Percentiles rank a stretch among this genome's conserved stretches.
Conservation (phyloP, 768 basidiomycete species). For the Mycena kentingensis region DNA sequence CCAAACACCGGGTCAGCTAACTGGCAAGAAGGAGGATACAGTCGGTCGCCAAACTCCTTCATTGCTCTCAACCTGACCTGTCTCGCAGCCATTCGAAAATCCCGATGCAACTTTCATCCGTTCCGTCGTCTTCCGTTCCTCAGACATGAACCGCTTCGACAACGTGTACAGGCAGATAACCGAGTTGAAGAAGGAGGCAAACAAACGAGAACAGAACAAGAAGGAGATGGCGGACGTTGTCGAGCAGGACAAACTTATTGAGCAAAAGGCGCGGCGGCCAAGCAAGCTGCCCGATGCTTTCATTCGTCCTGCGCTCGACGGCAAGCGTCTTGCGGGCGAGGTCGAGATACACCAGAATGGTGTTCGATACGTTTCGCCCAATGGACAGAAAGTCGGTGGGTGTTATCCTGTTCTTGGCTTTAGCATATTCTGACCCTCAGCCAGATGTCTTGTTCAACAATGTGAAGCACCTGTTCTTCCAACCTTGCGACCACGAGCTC, state of each 20-base stretch:
- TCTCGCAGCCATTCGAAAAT: slow-evolving; percentile 85
- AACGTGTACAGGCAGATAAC: slow-evolving; percentile 89
- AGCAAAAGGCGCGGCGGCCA: slow-evolving; percentile 87
- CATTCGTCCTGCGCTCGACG: slow-evolving; percentile 90
- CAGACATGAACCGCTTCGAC: slow-evolving; percentile 88
- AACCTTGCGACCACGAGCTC: slow-evolving; percentile 95
- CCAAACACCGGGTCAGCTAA: slow-evolving; percentile 95
- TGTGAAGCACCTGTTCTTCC: slow-evolving; percentile 98
- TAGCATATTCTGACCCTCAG: background rate
- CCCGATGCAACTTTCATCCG: slow-evolving; percentile 96
- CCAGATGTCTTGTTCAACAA: slow-evolving; percentile 96
- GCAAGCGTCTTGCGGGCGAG: slow-evolving; percentile 94
- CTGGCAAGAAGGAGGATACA: slow-evolving; percentile 98
- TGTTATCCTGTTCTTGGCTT: slow-evolving; percentile 12
- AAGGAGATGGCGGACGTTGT: slow-evolving; percentile 98
- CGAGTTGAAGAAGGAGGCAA: slow-evolving; percentile 93
- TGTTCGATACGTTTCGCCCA: slow-evolving; percentile 85
- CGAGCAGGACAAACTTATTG: slow-evolving; percentile 87
- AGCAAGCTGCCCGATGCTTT: slow-evolving; percentile 89
- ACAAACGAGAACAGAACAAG: slow-evolving; percentile 96
- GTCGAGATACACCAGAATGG: slow-evolving; percentile 98
- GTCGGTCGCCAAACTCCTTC: slow-evolving; percentile 41
- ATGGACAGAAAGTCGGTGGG: slow-evolving; percentile 90
- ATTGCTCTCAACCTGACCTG: background rate
- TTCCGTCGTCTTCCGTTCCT: slow-evolving; percentile 90